These are phyloP conservation scores for Kappamyces sp. DNA, from an alignment of 192 early-diverging fungal genomes.

Conservation along the genomic window DNA sequence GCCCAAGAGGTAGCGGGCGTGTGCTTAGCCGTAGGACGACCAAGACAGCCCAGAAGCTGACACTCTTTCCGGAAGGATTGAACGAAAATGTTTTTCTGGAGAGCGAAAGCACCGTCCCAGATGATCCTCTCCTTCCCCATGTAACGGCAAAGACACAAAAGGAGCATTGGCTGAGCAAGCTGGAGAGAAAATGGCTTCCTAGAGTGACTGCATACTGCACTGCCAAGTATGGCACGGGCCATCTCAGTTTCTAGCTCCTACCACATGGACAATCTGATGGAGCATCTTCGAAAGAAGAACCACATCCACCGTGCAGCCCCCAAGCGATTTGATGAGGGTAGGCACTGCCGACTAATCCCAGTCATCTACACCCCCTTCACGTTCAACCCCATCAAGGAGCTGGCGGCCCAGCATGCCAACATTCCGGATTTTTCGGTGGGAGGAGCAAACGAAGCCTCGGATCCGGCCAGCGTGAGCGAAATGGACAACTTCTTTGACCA, in stretches of 20 bases:
- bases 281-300: slow-evolving; percentile 42
- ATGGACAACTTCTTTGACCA: slow-evolving; percentile 29
- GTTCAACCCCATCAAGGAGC: slow-evolving; percentile 3
- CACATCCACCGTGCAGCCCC: slow-evolving; percentile 26
- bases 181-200: slow-evolving; percentile 54
- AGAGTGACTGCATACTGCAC: slow-evolving; percentile 75
- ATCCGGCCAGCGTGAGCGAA: slow-evolving; percentile 3
- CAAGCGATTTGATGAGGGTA: slow-evolving; percentile 42
- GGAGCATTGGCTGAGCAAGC: slow-evolving; percentile 54
- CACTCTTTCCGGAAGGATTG: slow-evolving; percentile 76
- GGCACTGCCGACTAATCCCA: not conserved
- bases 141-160: slow-evolving; percentile 28
- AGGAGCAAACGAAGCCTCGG: not conserved
- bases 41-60: slow-evolving; percentile 88
- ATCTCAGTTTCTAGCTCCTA: slow-evolving; percentile 35
- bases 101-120: not conserved
- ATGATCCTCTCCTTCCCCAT: slow-evolving; percentile 28
- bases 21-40: slow-evolving; percentile 56
- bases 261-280: slow-evolving; percentile 48
- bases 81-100: not conserved
- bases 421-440: not conserved
- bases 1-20: no score
- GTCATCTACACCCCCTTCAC: slow-evolving; percentile 26
- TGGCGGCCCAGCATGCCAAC: not conserved
- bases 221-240: slow-evolving; percentile 50